Evolutionary conservation across 768 basidiomycete species (phyloP).

Genomic region (Rubroboletus satanas): DNA sequence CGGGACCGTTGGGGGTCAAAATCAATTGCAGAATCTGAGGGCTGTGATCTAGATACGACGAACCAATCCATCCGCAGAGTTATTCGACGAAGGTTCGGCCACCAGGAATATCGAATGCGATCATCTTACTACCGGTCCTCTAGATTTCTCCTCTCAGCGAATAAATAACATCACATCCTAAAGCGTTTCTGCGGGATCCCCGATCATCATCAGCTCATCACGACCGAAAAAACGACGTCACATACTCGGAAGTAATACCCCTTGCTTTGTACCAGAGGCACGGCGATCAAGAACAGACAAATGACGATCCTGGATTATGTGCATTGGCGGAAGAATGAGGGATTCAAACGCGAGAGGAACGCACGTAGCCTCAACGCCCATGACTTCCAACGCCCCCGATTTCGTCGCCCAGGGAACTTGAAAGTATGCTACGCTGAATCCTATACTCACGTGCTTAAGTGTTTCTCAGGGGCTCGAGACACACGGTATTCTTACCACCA

Average conservation of each 20-base stretch:
- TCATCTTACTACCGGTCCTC: not conserved
- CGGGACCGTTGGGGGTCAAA: not conserved
- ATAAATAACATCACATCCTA: slow-evolving; percentile 5
- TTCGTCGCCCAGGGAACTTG: slow-evolving; percentile 39
- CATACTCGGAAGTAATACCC: slow-evolving; percentile 35
- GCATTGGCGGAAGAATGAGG: not conserved
- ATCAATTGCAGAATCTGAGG: not conserved
- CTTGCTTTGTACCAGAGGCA: slow-evolving; percentile 35
- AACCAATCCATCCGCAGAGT: not conserved
- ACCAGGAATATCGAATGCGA: not conserved
- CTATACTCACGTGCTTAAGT: slow-evolving; percentile 1
- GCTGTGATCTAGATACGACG: not conserved
- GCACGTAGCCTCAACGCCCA: slow-evolving; percentile 38
- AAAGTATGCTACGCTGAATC: slow-evolving; percentile 39
- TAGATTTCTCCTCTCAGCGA: not conserved
- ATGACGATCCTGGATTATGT: slow-evolving; percentile 25
- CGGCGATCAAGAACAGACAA: slow-evolving; percentile 34
- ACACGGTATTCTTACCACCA: slow-evolving; percentile 19
- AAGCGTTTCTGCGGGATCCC: slow-evolving; percentile 18
- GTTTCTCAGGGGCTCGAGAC: not conserved
- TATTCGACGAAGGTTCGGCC: not conserved
- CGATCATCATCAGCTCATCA: not conserved
- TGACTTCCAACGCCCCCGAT: slow-evolving; percentile 33
- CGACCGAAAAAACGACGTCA: not conserved
- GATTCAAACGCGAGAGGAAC: slow-evolving; percentile 4